phyloP scores from a whole-genome alignment of 495 filamentous ascomycete species.

The Xylaria acuta region DNA sequence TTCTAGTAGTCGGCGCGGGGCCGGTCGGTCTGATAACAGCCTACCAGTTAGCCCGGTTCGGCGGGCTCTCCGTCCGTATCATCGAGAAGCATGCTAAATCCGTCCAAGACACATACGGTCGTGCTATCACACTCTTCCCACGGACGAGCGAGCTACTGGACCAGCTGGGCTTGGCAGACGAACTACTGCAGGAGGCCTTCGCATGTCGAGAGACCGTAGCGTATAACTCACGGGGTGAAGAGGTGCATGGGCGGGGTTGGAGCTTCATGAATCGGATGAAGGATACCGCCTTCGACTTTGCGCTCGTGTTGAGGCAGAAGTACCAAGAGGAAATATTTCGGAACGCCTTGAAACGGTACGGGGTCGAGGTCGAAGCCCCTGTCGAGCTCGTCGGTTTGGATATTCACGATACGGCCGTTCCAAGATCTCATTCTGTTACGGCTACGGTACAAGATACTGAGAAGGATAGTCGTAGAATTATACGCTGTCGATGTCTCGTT shows the following conservation, averaged over 20 bases:
- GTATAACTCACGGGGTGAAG: slow-evolving; percentile 47
- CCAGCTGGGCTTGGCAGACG: slow-evolving; percentile 46
- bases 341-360: slow-evolving; percentile 40
- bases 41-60: slow-evolving; percentile 66
- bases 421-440: slow-evolving; percentile 40
- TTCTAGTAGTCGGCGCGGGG: slow-evolving; percentile 71
- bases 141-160: slow-evolving; percentile 54
- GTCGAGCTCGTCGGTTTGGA: slow-evolving; percentile 42
- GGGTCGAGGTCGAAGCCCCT: slow-evolving; percentile 42
- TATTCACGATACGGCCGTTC: slow-evolving; percentile 35
- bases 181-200: slow-evolving; percentile 56
- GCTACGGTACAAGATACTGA: slow-evolving; percentile 33
- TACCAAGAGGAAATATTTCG: slow-evolving; percentile 53
- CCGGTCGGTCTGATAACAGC: slow-evolving; percentile 70
- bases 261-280: slow-evolving; percentile 43
- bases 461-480: slow-evolving; percentile 22
- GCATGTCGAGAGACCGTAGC: slow-evolving; percentile 53
- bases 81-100: slow-evolving; percentile 46
- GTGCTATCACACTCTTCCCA: slow-evolving; percentile 52
- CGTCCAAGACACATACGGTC: slow-evolving; percentile 47
- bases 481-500: slow-evolving; percentile 49
- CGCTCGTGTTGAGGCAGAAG: slow-evolving; percentile 50
- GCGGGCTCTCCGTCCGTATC: slow-evolving; percentile 52
- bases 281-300: slow-evolving; percentile 47
- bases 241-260: slow-evolving; percentile 39